Conservation (phyloP, 1,284 basidiomycete species). For the Sphagnurus paluster region DNA sequence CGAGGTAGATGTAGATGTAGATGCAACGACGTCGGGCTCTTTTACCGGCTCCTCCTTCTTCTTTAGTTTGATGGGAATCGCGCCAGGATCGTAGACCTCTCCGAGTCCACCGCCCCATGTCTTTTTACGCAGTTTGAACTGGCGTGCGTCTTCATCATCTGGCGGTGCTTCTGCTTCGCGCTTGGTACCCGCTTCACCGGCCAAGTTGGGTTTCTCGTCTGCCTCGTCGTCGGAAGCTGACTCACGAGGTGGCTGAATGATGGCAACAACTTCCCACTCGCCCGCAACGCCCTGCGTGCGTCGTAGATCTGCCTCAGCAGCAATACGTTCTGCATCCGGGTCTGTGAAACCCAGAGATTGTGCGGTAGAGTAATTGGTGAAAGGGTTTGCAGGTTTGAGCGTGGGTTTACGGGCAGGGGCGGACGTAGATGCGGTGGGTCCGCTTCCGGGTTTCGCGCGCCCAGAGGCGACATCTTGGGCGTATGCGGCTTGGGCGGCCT, state of each 20-base stretch:
- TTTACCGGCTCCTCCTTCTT: slow-evolving; percentile 47
- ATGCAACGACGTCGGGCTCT: slow-evolving; percentile 16
- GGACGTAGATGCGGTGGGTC: slow-evolving; percentile 38
- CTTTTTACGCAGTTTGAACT: slow-evolving; percentile 69
- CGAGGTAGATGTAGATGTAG: slow-evolving; percentile 1
- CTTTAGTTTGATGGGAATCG: slow-evolving; percentile 63
- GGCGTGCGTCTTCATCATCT: slow-evolving; percentile 57
- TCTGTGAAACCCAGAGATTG: slow-evolving; percentile 79
- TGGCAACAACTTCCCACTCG: slow-evolving; percentile 77
- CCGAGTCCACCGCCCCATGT: slow-evolving; percentile 55
- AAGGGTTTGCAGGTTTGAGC: slow-evolving; percentile 67
- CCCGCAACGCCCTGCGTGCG: slow-evolving; percentile 75
- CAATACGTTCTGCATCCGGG: slow-evolving; percentile 62
- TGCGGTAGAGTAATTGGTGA: slow-evolving; percentile 85
- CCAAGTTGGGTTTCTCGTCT: background rate
- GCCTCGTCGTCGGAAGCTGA: slow-evolving; percentile 17
- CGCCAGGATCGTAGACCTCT: slow-evolving; percentile 71
- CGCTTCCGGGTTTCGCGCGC: slow-evolving; percentile 44
- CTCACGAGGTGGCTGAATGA: slow-evolving; percentile 22
- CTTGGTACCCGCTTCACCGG: slow-evolving; percentile 27
- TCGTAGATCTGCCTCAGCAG: slow-evolving; percentile 58
- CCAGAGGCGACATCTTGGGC: slow-evolving; percentile 74
- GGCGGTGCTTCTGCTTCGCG: slow-evolving; percentile 39
- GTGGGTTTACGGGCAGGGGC: slow-evolving; percentile 42
- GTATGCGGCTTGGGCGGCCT: slow-evolving; percentile 77